Conservation (phyloP, 257 asterid genomes). For the Scutellaria barbata region DNA sequence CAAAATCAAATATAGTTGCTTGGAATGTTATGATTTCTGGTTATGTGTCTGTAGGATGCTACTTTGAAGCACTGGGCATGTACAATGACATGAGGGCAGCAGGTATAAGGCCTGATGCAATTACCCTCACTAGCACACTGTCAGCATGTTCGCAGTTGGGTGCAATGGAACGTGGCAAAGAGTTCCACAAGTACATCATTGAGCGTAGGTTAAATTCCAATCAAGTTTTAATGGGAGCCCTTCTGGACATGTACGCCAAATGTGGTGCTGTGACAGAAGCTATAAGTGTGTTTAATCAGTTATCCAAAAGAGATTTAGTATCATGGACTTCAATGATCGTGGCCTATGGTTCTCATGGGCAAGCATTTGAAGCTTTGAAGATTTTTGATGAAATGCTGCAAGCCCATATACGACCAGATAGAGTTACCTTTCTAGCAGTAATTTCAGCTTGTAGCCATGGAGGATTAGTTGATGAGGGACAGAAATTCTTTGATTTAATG, state of each 20-base stretch:
- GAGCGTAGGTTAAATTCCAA: constrained; percentile 51
- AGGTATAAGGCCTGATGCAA: constrained; percentile 59
- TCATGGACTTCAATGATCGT: constrained; percentile 86
- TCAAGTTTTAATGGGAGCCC: constrained; percentile 71
- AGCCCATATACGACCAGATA: constrained; percentile 57
- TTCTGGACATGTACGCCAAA: constrained; percentile 86
- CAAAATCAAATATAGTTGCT: constrained; percentile 51
- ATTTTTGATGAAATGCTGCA: constrained; percentile 63
- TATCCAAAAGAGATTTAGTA: constrained; percentile 61
- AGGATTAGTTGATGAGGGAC: constrained; percentile 76
- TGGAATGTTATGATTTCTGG: constrained; percentile 93
- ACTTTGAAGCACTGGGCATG: constrained; percentile 68
- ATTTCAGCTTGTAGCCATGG: constrained; percentile 85
- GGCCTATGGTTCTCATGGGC: constrained; percentile 82
- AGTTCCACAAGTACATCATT: constrained; percentile 51
- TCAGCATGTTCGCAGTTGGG: constrained; percentile 77
- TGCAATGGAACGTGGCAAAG: constrained; percentile 70
- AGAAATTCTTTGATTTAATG: constrained; percentile 56
- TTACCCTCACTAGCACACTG: constrained; percentile 66
- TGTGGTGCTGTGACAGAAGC: constrained; percentile 82
- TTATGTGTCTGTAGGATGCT: constrained; percentile 66
- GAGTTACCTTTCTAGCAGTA: constrained; percentile 77
- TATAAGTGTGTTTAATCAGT: constrained; percentile 51
- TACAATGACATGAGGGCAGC: constrained; percentile 55
- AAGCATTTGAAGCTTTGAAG: constrained; percentile 60